phyloP scores from a whole-genome alignment of 768 basidiomycete genomes.

The Asterophora parasitica region DNA sequence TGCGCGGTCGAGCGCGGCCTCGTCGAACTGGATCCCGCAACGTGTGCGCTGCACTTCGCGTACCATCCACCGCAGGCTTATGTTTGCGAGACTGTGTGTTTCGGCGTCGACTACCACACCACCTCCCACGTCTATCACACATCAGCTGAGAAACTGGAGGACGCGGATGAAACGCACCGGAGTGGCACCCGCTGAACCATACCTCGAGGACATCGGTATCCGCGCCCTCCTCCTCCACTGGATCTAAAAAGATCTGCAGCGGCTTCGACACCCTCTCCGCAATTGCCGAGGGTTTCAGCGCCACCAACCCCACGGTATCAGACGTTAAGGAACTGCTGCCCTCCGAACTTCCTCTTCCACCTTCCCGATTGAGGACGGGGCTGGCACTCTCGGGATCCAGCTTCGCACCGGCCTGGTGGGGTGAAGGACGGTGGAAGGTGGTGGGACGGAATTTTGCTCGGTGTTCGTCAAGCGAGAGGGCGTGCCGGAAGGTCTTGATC shows the following conservation, averaged over 20 bases:
- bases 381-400: constrained; percentile 25
- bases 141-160: background rate
- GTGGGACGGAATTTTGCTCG: constrained; percentile 66
- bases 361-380: constrained; percentile 1
- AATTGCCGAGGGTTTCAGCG: constrained; percentile 4
- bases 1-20: constrained; percentile 38
- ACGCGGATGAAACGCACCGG: constrained; percentile 38
- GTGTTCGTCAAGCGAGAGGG: constrained; percentile 74
- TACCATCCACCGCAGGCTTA: constrained; percentile 77
- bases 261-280: constrained; percentile 6
- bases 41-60: constrained; percentile 52
- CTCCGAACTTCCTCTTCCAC: background rate
- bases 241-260: background rate
- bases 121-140: constrained; percentile 61
- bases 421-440: constrained; percentile 46
- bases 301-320: constrained; percentile 2
- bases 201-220: constrained; percentile 62
- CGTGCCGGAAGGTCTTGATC: constrained; percentile 73
- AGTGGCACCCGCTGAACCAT: constrained; percentile 75
- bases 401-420: constrained; percentile 18
- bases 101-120: constrained; percentile 45
- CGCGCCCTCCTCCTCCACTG: constrained; percentile 7
- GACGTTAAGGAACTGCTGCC: background rate
- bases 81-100: constrained; percentile 46
- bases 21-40: constrained; percentile 60